phyloP scores from a whole-genome alignment of 208 protist genomes.

The Trypanosoma mega region DNA sequence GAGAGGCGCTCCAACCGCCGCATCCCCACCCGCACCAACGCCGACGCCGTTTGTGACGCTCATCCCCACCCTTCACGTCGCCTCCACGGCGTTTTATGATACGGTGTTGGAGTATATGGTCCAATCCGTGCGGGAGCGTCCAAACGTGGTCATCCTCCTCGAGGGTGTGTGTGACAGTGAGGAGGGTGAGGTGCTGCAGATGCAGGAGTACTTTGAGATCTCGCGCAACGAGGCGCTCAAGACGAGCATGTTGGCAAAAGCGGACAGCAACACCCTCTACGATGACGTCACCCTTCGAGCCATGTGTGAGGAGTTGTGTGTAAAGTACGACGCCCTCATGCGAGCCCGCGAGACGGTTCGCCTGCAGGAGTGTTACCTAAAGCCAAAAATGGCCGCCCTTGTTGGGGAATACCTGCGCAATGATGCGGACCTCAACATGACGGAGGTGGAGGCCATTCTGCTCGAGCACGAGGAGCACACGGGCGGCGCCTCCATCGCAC shows the following conservation, averaged over 20 bases:
- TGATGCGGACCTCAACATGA: constrained; percentile 80
- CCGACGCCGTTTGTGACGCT: constrained; percentile 65
- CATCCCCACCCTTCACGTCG: constrained; percentile 86
- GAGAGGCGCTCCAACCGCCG: constrained; percentile 34
- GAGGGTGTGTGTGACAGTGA: constrained; percentile 86
- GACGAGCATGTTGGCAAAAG: constrained; percentile 60
- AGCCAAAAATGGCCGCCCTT: constrained; percentile 85
- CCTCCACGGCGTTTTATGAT: constrained; percentile 83
- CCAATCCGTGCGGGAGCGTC: constrained; percentile 52
- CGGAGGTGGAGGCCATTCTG: constrained; percentile 72
- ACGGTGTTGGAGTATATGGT: constrained; percentile 84
- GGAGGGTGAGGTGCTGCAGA: constrained; percentile 67
- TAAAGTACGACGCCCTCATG: constrained; percentile 59
- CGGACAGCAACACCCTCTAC: constrained; percentile 83
- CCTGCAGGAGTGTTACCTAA: constrained; percentile 89
- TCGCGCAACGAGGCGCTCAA: constrained; percentile 38
- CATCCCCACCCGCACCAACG: neutral
- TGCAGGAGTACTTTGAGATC: constrained; percentile 81
- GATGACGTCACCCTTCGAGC: constrained; percentile 53
- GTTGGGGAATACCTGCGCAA: constrained; percentile 75
- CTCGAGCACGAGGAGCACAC: constrained; percentile 50
- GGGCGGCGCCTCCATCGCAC: constrained; percentile 42
- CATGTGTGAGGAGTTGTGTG: constrained; percentile 80
- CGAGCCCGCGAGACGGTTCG: constrained; percentile 51
- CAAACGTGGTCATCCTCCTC: constrained; percentile 77